Evolutionary conservation across 305 asterid species (phyloP).

Genomic region (Salvia sclarea): DNA sequence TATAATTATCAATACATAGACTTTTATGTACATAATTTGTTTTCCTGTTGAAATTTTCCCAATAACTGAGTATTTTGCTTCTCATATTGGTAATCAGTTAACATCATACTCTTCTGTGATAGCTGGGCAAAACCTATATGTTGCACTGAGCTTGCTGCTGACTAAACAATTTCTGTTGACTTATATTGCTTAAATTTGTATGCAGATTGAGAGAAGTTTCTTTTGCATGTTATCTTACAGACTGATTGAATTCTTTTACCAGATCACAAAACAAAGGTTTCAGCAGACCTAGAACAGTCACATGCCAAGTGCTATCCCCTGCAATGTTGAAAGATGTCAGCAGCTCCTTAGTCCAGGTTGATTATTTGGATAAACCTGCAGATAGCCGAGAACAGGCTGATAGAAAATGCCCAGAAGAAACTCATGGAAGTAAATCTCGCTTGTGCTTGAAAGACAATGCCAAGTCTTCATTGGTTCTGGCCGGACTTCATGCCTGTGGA

Average conservation of each 20-base stretch:
- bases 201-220: slow-evolving; percentile 23
- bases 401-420: slow-evolving; percentile 33
- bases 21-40: background rate
- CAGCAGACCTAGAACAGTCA: slow-evolving; percentile 66
- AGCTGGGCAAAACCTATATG: background rate
- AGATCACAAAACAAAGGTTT: slow-evolving; percentile 50
- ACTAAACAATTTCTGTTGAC: background rate
- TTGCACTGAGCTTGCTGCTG: slow-evolving; percentile 18
- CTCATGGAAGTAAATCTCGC: slow-evolving; percentile 29
- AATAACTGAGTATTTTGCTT: slow-evolving; percentile 1
- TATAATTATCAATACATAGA: background rate
- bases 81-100: background rate
- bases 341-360: slow-evolving; percentile 43
- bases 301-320: slow-evolving; percentile 68
- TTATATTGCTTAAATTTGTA: slow-evolving; percentile 10
- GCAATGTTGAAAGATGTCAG: slow-evolving; percentile 57
- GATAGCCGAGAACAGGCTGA: slow-evolving; percentile 25
- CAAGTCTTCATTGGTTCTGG: slow-evolving; percentile 61
- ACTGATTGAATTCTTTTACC: slow-evolving; percentile 30
- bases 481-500: slow-evolving; percentile 98
- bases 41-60: background rate
- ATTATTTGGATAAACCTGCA: slow-evolving; percentile 36
- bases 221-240: slow-evolving; percentile 21
- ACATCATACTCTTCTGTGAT: background rate
- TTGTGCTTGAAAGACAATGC: slow-evolving; percentile 33